Conservation (phyloP, 352 stramenopile species). For the Phytophthora pini region DNA sequence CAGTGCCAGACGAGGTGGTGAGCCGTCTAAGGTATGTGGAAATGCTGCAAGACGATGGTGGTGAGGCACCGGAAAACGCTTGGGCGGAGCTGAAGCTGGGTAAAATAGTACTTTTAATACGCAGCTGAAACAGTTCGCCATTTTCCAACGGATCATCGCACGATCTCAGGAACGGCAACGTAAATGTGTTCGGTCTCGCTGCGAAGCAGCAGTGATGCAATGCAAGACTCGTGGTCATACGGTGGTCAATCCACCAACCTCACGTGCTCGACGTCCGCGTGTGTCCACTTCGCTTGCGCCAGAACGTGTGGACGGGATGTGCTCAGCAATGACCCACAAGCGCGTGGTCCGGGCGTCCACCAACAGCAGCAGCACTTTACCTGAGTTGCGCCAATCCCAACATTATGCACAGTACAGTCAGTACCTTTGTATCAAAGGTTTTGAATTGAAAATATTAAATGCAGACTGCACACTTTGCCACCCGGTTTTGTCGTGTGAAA, state of each 20-base stretch:
- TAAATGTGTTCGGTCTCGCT: background rate
- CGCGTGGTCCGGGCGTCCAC: too few relatives aligned
- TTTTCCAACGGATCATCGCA: background rate
- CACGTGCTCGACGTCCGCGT: background rate
- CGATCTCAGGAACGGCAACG: constrained; percentile 4
- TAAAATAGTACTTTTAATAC: background rate
- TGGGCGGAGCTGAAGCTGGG: constrained; percentile 3
- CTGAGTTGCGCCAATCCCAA: too few relatives aligned
- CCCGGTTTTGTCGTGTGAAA: background rate
- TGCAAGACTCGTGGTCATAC: background rate
- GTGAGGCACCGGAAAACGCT: background rate
- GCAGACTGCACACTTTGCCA: background rate
- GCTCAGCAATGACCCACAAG: too few relatives aligned
- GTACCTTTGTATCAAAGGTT: too few relatives aligned
- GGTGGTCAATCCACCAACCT: background rate
- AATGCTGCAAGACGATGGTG: background rate
- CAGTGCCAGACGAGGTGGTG: background rate
- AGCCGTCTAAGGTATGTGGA: background rate
- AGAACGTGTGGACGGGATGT: too few relatives aligned
- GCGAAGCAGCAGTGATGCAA: background rate
- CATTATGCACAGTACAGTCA: too few relatives aligned
- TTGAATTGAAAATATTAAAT: too few relatives aligned
- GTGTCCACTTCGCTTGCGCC: background rate
- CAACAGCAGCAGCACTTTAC: too few relatives aligned
- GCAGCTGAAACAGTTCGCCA: background rate